Base-by-base conservation (phyloP, 73 alveolate genomes). In the Paramecium tetraurelia region DNA sequence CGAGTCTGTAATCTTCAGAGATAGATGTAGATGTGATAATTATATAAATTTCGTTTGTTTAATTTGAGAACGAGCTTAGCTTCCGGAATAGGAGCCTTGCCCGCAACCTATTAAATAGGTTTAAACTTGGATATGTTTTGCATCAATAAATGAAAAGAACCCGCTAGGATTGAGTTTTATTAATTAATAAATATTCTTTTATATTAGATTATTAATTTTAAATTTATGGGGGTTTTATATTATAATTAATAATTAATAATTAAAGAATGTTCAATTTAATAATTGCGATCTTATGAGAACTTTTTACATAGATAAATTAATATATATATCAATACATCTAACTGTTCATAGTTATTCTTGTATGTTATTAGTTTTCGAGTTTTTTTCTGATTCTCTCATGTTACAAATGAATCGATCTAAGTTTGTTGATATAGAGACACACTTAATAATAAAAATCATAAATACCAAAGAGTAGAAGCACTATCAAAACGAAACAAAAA, bases 31-130 rank as follows among this genome's bases (percentile, higher is more conserved):
- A 40, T 40, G 4, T 40, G 8, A 40, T 40, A 36, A 36, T 3
- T 48, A 48, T 48, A 48, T 40, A 59, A 59, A 59, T 72, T 72
- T 72, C 57, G 86, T 72, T 72, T 72, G 86, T 72, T 72, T 72
- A 72, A 72, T 36, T 29, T 4, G 35, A 36, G 40, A 72, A 72
- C 86, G 86, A 72, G 86, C 59, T 72, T n/a, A 40, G 86, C 86
- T 72, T 31, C 86, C 86, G 86, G 86, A 72, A 72, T 72, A 72
- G 86, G 86, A 72, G 86, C 86, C 86, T 72, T 6, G 86, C 86
- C 86, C 86, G 86, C 86, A 72, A 72, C 86, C 86, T 40, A 72
- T 72, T 72, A 72, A 35, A 72, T 72, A 72, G 86, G 86, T 72
- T 72, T 72, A 72, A 38, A 72, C 86, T 72, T 72, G 86, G 86